Evolutionary conservation across 805 yeast genomes (phyloP), one percentile per base, ranked within the genome.

Genomic region (Lipomyces starkeyi): DNA sequence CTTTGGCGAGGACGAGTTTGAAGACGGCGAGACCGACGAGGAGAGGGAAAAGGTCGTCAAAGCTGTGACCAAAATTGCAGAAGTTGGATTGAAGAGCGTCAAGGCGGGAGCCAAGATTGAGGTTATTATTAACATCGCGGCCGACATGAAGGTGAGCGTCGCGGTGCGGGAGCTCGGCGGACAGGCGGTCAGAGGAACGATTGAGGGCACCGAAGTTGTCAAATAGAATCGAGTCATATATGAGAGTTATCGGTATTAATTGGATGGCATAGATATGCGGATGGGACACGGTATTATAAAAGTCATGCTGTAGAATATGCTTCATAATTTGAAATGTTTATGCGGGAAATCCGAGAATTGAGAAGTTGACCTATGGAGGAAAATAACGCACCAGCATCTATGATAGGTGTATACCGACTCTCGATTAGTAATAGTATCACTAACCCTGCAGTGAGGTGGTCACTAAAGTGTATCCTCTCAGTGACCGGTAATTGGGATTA

Each of bases 31-130:
- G 53, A 81, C 79, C 69, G 83, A 80, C 69, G 97, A 92, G 75
- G 98, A 93, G 83, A 97, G 97, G 73, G 97, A 93, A 80, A 84
- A 91, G 77, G 82, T 87, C 72, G 89, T 87, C 80, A 91, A 87
- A 82, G 89, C 89, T 72, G 88, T 87, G 58, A 84, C 86, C 63
- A 85, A 87, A 75, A 84, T 95, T 75, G 97, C 93, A 72, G 91
- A 91, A 77, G 82, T 93, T 73, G 89, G 89, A 62, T 83, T 93
- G 70, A 86, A 88, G 78, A 91, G 87, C 74, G 88, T 87, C 74
- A 83, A 86, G 75, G 84, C 85, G 62, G 88, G 87, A 73, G 79
- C 85, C 66, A 85, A 87, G 75, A 84, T 93, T 73, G 97, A 81
- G 74, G 78, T 89, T 64, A 83, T 85, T 64, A 81, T 88, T 65